Base-by-base conservation (phyloP, 2,329 filamentous ascomycete genomes). In the Mycogone perniciosa region DNA sequence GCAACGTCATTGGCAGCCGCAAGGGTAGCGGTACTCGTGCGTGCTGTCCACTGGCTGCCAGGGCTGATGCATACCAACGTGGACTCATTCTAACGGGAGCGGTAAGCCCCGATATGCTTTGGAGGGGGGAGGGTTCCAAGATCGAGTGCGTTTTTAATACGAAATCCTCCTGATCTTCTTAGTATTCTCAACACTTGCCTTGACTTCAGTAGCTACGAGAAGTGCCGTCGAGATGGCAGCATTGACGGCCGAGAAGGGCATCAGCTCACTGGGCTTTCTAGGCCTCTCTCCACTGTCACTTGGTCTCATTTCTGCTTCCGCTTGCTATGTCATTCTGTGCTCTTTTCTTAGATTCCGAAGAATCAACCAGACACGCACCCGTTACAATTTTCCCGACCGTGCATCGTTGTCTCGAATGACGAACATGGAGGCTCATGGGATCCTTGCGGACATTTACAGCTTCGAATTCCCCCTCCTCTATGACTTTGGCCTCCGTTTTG, bases 401-500 rank as follows among this genome's bases (percentile, higher is more conserved):
- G 55, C 55, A 7, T 71, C 71, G 4, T 49, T 73, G 7, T 59
- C 64, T 7, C 54, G 57, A 46, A 74, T 75, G 72, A 73, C 69
- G 11, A 66, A 68, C 39, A 54, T 66, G 53, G 69, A 78, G 46
- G 73, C 76, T 5, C 71, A 74, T 51, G 64, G 67, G 49, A 72
- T 77, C 53, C 59, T 74, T 11, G 64, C 66, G 52, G 61, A 62
- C 33, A 52, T 70, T 6, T 52, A 60, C 4, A 50, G 60, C 11
- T 54, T 57, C 2, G 71, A 74, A 48, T 73, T 72, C 34, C 71
- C 72, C 0, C 58, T 64, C 7, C 59, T 70, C 31, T 71, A 67
- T 53, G 63, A 67, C 10, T 53, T 70, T 31, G 59, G 65, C 1
- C 56, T 73, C 37, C 67, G 71, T 44, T 62, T 71, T 30, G 71